phyloP scores from a whole-genome alignment of 1,284 basidiomycete genomes.

The Sporisorium sorghi region DNA sequence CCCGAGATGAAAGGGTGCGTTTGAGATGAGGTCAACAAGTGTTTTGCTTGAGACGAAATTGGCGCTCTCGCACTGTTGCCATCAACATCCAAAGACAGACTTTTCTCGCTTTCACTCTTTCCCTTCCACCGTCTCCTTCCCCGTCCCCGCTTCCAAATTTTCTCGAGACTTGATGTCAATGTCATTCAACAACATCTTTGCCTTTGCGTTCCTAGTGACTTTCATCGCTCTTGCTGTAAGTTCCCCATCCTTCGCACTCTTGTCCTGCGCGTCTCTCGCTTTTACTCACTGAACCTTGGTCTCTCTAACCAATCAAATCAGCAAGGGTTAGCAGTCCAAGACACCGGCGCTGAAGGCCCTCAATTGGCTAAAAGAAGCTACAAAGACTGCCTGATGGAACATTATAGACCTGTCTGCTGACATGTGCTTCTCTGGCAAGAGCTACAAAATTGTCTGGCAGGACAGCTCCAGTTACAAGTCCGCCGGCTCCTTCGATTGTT shows the following conservation, averaged over 20 bases:
- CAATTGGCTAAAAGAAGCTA: neutral
- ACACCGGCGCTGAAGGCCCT: neutral
- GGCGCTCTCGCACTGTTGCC: too few relatives aligned
- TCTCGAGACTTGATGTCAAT: neutral
- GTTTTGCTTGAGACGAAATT: too few relatives aligned
- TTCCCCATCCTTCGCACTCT: neutral
- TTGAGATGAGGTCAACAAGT: too few relatives aligned
- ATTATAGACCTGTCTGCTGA: too few relatives aligned
- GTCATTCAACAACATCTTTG: neutral
- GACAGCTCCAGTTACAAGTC: neutral
- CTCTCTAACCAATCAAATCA: neutral
- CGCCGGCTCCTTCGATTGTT: neutral
- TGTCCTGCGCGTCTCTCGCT: neutral
- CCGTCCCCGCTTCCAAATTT: neutral
- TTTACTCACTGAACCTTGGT: neutral
- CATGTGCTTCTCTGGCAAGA: neutral
- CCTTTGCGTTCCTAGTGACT: neutral
- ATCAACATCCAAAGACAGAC: neutral
- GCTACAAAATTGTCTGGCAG: neutral
- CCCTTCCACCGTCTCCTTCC: neutral
- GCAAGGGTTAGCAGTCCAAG: neutral
- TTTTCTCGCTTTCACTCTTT: neutral
- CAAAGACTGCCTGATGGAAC: neutral
- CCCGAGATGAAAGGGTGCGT: too few relatives aligned
- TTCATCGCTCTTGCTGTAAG: neutral